Evolutionary conservation across 441 rosid species (phyloP).

Genomic region (Euphorbia corollata): DNA sequence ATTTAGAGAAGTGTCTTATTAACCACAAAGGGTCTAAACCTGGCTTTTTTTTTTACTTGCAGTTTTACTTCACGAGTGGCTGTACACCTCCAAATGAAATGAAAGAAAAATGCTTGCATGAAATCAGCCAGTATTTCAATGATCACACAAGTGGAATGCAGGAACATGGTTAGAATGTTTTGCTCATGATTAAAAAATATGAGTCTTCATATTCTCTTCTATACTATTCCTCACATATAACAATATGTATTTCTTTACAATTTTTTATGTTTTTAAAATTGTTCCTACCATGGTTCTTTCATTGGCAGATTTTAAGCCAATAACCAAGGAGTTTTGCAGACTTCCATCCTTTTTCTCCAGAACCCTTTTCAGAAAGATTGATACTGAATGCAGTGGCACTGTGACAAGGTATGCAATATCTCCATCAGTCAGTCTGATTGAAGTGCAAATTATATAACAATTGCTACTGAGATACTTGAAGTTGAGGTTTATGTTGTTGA

Average conservation of each 20-base stretch:
- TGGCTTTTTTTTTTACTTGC: slow-evolving; percentile 23
- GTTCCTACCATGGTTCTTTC: slow-evolving; percentile 15
- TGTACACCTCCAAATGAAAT: slow-evolving; percentile 74
- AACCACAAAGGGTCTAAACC: neutral
- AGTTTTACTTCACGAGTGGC: slow-evolving; percentile 92
- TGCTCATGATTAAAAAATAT: slow-evolving; percentile 1
- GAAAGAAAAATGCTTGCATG: slow-evolving; percentile 59
- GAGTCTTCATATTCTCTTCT: neutral
- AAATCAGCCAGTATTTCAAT: slow-evolving; percentile 58
- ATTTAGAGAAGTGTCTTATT: slow-evolving; percentile 2
- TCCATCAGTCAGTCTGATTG: slow-evolving; percentile 2
- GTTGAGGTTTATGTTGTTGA: neutral
- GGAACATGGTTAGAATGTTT: slow-evolving; percentile 48
- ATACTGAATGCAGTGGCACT: slow-evolving; percentile 45
- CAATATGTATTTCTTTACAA: neutral
- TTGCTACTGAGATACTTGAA: neutral
- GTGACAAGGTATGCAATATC: slow-evolving; percentile 57
- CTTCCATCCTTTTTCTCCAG: slow-evolving; percentile 87
- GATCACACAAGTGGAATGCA: slow-evolving; percentile 69
- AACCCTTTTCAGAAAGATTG: slow-evolving; percentile 67
- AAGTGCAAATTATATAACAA: neutral
- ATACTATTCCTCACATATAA: neutral
- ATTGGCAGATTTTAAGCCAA: slow-evolving; percentile 63
- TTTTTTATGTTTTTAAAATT: slow-evolving; percentile 1
- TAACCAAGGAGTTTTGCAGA: slow-evolving; percentile 81